phyloP scores from a whole-genome alignment of 2,329 filamentous ascomycete genomes.

The Sarocladium brachiariae region DNA sequence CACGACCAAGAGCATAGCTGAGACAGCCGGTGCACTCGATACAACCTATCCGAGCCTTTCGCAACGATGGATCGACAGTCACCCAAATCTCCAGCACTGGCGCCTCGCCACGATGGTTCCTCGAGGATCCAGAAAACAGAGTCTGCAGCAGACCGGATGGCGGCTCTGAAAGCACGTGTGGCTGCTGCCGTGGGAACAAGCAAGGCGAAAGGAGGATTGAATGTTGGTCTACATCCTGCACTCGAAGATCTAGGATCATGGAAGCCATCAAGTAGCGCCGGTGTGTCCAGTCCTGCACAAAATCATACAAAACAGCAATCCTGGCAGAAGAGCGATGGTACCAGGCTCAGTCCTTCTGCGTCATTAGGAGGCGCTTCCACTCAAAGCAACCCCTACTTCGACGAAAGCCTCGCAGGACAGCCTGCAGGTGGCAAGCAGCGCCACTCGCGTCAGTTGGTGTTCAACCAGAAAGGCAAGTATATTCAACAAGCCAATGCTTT shows the following conservation, averaged over 20 bases:
- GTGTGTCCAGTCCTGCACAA: not conserved
- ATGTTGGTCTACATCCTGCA: conserved; percentile 71
- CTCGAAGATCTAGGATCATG: conserved; percentile 51
- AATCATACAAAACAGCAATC: conserved; percentile 13
- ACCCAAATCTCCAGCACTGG: conserved; percentile 40
- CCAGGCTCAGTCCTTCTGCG: not conserved
- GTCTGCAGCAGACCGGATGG: conserved; percentile 58
- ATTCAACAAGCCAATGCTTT: conserved; percentile 89
- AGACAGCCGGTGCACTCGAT: too few relatives aligned
- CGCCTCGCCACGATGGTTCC: conserved; percentile 46
- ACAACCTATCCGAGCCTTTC: too few relatives aligned
- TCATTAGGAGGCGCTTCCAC: conserved; percentile 2
- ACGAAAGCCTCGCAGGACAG: conserved; percentile 59
- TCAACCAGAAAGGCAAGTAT: conserved; percentile 96
- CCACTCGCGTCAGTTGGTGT: conserved; percentile 69
- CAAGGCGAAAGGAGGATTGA: conserved; percentile 60
- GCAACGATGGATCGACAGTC: conserved; percentile 44
- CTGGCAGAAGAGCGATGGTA: conserved; percentile 9
- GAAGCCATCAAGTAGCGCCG: conserved; percentile 24
- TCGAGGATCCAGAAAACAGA: conserved; percentile 50
- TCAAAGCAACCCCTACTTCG: conserved; percentile 72
- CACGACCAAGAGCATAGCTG: too few relatives aligned
- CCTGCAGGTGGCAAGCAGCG: conserved; percentile 51
- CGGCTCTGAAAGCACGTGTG: conserved; percentile 72
- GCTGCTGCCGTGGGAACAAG: conserved; percentile 62